Percentiles rank a stretch among this genome's conserved stretches.
phyloP scores from a whole-genome alignment of 2,329 filamentous ascomycete genomes.

The Fusarium sp. region DNA sequence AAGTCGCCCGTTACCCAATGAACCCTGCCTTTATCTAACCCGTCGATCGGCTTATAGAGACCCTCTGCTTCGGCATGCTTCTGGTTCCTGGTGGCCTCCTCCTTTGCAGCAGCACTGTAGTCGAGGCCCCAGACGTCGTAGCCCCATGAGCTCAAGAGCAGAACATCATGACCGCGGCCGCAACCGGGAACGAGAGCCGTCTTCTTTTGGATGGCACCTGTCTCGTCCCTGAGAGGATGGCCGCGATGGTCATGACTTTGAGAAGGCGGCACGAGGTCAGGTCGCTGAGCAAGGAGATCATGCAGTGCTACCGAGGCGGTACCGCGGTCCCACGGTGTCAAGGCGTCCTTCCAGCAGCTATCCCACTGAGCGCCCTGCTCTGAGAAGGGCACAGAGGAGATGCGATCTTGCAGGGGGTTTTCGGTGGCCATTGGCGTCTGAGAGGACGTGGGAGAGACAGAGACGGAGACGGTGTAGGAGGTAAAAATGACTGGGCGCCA shows the following conservation, averaged over 20 bases:
- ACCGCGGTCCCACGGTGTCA: constrained; percentile 66
- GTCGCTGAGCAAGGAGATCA: constrained; percentile 59
- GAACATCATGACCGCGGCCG: constrained; percentile 82
- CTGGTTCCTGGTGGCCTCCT: constrained; percentile 58
- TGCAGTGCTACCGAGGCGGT: constrained; percentile 62
- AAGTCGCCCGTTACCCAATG: constrained; percentile 72
- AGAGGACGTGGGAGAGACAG: neutral
- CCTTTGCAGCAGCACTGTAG: constrained; percentile 59
- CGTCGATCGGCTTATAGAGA: constrained; percentile 54
- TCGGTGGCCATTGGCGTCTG: constrained; percentile 35
- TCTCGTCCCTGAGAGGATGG: constrained; percentile 38
- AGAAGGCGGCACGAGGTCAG: constrained; percentile 54
- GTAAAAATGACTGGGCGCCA: constrained; percentile 1
- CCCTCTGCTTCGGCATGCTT: constrained; percentile 51
- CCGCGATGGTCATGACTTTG: constrained; percentile 48
- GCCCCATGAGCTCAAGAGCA: constrained; percentile 76
- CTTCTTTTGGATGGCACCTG: constrained; percentile 40
- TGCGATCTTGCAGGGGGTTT: constrained; percentile 47
- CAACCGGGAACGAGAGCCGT: constrained; percentile 81
- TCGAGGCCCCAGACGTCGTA: constrained; percentile 83
- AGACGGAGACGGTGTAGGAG: neutral
- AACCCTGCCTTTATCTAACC: constrained; percentile 57
- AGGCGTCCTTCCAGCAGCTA: constrained; percentile 56
- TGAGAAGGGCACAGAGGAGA: constrained; percentile 47
- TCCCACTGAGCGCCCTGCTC: constrained; percentile 57